A percentile compares a stretch with the other conserved stretches of the same genome.
These are phyloP conservation scores for Saccharomyces pastorianus DNA, from an alignment of 1,139 yeast species.

Conservation along the genomic window DNA sequence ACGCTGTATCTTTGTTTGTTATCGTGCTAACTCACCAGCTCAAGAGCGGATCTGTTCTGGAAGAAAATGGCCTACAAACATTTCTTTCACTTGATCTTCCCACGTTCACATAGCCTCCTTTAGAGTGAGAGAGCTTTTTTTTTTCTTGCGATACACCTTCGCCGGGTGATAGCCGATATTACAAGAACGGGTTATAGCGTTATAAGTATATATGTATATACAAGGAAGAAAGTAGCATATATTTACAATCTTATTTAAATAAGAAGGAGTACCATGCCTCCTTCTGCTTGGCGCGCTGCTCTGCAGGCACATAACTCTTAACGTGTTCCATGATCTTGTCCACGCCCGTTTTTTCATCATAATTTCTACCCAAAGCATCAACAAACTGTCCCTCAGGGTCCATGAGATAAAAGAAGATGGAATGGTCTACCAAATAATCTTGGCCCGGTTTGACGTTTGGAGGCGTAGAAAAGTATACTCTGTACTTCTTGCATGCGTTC, in stretches of 20 bases:
- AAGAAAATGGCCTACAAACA: background rate
- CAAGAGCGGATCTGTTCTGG: background rate
- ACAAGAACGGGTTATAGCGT: background rate
- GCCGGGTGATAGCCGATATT: background rate
- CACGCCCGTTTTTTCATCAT: constrained; percentile 70
- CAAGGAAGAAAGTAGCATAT: background rate
- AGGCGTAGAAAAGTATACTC: constrained; percentile 96
- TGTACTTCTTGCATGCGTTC: constrained; percentile 73
- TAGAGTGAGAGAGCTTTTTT: background rate
- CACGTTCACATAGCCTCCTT: background rate
- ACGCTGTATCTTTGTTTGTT: background rate
- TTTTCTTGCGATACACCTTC: background rate
- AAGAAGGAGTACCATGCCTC: constrained; percentile 48
- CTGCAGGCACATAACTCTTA: constrained; percentile 64
- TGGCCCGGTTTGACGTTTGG: constrained; percentile 90
- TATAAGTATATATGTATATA: background rate
- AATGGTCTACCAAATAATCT: constrained; percentile 93
- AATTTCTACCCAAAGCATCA: constrained; percentile 90
- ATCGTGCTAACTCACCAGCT: background rate
- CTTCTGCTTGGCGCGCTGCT: constrained; percentile 51
- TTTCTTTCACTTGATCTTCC: background rate
- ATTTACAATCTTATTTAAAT: constrained; percentile 28
- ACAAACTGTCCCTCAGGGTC: constrained; percentile 94
- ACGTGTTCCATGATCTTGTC: constrained; percentile 69
- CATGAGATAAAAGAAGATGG: constrained; percentile 93